phyloP scores from a whole-genome alignment of 2,329 filamentous ascomycete species.

The Ophiostoma triangulosporum region DNA sequence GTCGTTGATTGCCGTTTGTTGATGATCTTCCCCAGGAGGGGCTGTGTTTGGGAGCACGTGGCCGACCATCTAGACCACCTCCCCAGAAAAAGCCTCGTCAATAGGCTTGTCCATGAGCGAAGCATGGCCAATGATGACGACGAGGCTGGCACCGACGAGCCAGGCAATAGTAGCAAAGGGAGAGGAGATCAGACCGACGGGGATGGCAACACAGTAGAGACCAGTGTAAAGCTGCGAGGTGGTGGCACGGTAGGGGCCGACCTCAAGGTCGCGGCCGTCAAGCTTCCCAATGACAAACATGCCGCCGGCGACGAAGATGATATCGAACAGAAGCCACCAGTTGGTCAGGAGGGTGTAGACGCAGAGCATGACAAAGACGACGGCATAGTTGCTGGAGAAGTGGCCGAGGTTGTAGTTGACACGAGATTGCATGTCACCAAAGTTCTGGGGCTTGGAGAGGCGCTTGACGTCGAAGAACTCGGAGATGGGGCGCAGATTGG shows the following conservation, averaged over 20 bases:
- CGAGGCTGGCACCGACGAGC: constrained; percentile 90
- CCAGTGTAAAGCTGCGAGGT: constrained; percentile 90
- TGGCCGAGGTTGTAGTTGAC: constrained; percentile 96
- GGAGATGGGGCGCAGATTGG: constrained; percentile 78
- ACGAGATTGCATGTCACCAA: constrained; percentile 72
- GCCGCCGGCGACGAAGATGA: constrained; percentile 71
- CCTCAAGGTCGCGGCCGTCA: constrained; percentile 72
- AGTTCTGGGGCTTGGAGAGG: constrained; percentile 85
- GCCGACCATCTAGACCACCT: constrained; percentile 99
- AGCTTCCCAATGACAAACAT: constrained; percentile 89
- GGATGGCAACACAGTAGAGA: constrained; percentile 69
- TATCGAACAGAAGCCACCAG: constrained; percentile 75
- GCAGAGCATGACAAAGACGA: constrained; percentile 86
- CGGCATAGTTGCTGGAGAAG: constrained; percentile 97
- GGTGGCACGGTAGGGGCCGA: constrained; percentile 71
- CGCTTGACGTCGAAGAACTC: constrained; percentile 97
- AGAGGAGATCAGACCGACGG: constrained; percentile 72
- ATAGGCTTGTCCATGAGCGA: constrained; percentile 96
- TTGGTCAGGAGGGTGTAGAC: constrained; percentile 93
- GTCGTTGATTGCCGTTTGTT: constrained; percentile 37
- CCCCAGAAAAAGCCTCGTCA: constrained; percentile 99
- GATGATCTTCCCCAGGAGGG: constrained; percentile 99
- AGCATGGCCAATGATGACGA: constrained; percentile 89
- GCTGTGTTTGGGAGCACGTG: constrained; percentile 92
- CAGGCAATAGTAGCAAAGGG: constrained; percentile 78